Conservation (phyloP, 352 stramenopile genomes). For the Globisporangium orthogonon region DNA sequence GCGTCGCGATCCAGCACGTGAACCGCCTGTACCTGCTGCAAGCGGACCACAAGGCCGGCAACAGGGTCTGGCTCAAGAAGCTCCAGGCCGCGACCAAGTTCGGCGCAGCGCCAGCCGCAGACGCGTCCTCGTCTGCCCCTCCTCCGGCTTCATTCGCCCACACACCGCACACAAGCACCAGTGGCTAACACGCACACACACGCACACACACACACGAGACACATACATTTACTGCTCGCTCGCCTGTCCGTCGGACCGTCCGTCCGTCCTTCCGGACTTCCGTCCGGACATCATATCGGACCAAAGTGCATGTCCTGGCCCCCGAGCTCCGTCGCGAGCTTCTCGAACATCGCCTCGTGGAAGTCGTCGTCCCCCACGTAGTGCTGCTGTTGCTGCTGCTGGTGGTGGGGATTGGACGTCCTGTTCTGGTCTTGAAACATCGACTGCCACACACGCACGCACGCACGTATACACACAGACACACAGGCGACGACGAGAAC, state of each 20-base stretch:
- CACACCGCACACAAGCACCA: too few species aligned
- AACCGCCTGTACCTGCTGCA: slow-evolving; percentile 48
- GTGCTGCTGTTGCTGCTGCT: slow-evolving; percentile 11
- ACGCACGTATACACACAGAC: neutral
- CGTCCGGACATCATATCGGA: slow-evolving; percentile 15
- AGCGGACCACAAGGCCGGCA: slow-evolving; percentile 33
- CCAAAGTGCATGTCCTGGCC: slow-evolving; percentile 35
- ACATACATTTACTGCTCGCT: slow-evolving; percentile 1
- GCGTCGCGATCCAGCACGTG: slow-evolving; percentile 37
- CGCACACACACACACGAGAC: neutral
- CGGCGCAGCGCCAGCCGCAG: neutral
- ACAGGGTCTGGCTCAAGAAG: slow-evolving; percentile 61
- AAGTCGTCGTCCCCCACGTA: slow-evolving; percentile 28
- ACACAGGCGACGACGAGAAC: neutral
- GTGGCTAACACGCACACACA: neutral
- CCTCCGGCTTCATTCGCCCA: too few species aligned
- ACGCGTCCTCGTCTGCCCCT: too few species aligned
- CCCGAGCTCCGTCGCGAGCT: slow-evolving; percentile 31
- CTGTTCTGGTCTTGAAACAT: slow-evolving; percentile 19
- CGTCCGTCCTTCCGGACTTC: neutral
- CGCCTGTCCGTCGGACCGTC: neutral
- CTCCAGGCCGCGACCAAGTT: slow-evolving; percentile 40
- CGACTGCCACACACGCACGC: slow-evolving; percentile 9
- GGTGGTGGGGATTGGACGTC: slow-evolving; percentile 4
- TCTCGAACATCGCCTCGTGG: slow-evolving; percentile 39